A percentile compares a stretch with the other conserved stretches of the same genome.
Evolutionary conservation across 2,329 filamentous ascomycete species (phyloP).

Genomic region (Diaporthe longicolla): DNA sequence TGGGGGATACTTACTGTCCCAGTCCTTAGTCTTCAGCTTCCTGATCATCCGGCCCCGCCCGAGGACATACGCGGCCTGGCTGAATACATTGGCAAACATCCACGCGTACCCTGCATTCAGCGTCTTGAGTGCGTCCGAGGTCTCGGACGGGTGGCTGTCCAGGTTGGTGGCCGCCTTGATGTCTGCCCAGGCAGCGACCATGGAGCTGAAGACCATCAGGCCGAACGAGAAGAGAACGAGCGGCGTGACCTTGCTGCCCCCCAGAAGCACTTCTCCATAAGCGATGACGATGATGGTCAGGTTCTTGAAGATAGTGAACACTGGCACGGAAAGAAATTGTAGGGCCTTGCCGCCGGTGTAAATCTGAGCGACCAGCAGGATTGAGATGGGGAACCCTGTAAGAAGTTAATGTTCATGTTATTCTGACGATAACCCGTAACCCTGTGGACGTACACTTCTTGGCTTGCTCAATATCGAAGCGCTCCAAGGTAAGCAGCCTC

Average conservation of each 20-base stretch:
- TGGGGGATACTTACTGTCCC: slow-evolving; percentile 83
- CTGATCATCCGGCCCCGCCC: slow-evolving; percentile 99
- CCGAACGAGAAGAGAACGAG: slow-evolving; percentile 94
- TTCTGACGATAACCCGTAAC: too few relatives aligned
- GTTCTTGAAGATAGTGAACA: slow-evolving; percentile 99
- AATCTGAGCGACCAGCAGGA: slow-evolving; percentile 98
- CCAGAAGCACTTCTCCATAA: slow-evolving; percentile 98
- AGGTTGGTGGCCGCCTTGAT: slow-evolving; percentile 83
- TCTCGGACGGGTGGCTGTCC: slow-evolving; percentile 65
- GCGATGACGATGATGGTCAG: slow-evolving; percentile 98
- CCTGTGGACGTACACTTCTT: slow-evolving; percentile 82
- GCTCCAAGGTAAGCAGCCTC: slow-evolving; percentile 84
- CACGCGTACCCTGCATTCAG: slow-evolving; percentile 96
- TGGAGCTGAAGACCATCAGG: slow-evolving; percentile 94
- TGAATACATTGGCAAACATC: slow-evolving; percentile 98
- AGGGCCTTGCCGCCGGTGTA: slow-evolving; percentile 98
- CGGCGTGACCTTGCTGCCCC: slow-evolving; percentile 89
- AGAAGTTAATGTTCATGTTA: not conserved
- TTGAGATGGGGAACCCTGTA: slow-evolving; percentile 93
- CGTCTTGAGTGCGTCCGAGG: slow-evolving; percentile 78
- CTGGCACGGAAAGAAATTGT: slow-evolving; percentile 95
- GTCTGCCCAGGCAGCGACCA: slow-evolving; percentile 98
- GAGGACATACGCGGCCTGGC: slow-evolving; percentile 89
- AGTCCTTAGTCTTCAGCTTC: slow-evolving; percentile 99
- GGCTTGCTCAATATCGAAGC: slow-evolving; percentile 88